Evolutionary conservation across 352 stramenopile species (phyloP), one percentile per base, ranked within the genome.

Genomic region (Globisporangium iwayamae): DNA sequence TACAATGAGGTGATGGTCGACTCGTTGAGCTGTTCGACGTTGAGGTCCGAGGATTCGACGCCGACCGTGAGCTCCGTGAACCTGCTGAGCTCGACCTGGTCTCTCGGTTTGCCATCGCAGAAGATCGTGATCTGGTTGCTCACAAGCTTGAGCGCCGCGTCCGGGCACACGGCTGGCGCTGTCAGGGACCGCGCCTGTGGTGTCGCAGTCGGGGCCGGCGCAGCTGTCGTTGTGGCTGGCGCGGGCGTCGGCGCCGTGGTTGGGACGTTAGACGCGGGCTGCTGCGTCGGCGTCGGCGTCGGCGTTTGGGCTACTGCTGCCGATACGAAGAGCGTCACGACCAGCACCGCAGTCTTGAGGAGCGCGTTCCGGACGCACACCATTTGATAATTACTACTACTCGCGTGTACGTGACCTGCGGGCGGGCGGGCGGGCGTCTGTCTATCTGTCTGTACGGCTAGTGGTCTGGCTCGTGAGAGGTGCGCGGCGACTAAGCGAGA

Each of bases 41-140:
- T 9, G 34, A 67, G 45, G 43, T 18, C 46, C 41, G 45, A 18
- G 1, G 62, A 60, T 14, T 43, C 18, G 30, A 67, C 53, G 34
- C 34, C 53, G 62, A 67, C 45, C 2, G 50, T n/a, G 53, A 67
- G 62, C 28, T 32, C 28, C 34, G 41, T 43, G 53, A 62, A 41
- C 14, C 20, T 14, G 9, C 14, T 25, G 32, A 67, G 38, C 14
- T 13, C 43, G 7, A 52, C 43, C 4, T 39, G 34, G 14, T 22
- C 34, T 3, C 4, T 22, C 43, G 48, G 14, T 0, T 8, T 3
- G 16, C 20, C 25, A 22, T 9, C 34, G 22, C 62, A 67, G 45
- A 46, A 43, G 34, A 63, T 36, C 20, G 11, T 18, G n/a, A 67
- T 13, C 34, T 67, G 22, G 8, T 28, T 16, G 18, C 16, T 47